Percentiles rank a stretch among this genome's conserved stretches.
phyloP scores from a whole-genome alignment of 768 basidiomycete genomes.

The Trametes cingulata region DNA sequence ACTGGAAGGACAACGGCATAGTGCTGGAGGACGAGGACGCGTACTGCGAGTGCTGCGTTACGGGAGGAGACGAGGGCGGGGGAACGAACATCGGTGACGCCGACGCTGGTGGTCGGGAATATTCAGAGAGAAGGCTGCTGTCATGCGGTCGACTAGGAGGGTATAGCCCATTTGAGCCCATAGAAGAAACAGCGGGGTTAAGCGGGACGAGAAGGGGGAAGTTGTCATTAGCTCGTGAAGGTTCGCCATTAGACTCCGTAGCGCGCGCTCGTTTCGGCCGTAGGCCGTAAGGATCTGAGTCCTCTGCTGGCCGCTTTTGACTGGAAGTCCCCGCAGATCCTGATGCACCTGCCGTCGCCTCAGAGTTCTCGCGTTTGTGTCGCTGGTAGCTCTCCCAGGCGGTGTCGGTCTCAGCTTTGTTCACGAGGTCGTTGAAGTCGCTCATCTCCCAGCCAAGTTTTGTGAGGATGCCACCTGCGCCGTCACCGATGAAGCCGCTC shows the following conservation, averaged over 20 bases:
- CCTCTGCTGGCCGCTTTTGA: conserved; percentile 60
- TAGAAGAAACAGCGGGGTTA: conserved; percentile 38
- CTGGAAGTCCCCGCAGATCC: conserved; percentile 21
- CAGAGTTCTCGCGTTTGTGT: conserved; percentile 52
- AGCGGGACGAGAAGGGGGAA: conserved; percentile 64
- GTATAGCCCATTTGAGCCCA: conserved; percentile 45
- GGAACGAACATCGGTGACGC: conserved; percentile 66
- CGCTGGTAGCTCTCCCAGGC: conserved; percentile 87
- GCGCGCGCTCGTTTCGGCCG: conserved; percentile 56
- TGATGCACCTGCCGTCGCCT: conserved; percentile 31
- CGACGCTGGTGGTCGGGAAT: conserved; percentile 51
- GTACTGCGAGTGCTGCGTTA: conserved; percentile 25
- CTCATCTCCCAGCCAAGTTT: conserved; percentile 77
- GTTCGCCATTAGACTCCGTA: conserved; percentile 33
- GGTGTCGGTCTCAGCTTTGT: conserved; percentile 88
- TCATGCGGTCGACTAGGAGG: conserved; percentile 46
- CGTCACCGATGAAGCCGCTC: conserved; percentile 83
- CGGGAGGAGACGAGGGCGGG: conserved; percentile 41
- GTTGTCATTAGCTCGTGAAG: conserved; percentile 33
- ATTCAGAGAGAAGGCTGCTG: conserved; percentile 56
- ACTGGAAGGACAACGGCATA: conserved; percentile 33
- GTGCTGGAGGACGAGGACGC: conserved; percentile 38
- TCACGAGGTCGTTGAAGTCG: conserved; percentile 81
- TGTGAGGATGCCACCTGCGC: conserved; percentile 72
- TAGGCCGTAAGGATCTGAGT: conserved; percentile 30